phyloP scores from a whole-genome alignment of 2,329 filamentous ascomycete species.

The Triangularia setosa region DNA sequence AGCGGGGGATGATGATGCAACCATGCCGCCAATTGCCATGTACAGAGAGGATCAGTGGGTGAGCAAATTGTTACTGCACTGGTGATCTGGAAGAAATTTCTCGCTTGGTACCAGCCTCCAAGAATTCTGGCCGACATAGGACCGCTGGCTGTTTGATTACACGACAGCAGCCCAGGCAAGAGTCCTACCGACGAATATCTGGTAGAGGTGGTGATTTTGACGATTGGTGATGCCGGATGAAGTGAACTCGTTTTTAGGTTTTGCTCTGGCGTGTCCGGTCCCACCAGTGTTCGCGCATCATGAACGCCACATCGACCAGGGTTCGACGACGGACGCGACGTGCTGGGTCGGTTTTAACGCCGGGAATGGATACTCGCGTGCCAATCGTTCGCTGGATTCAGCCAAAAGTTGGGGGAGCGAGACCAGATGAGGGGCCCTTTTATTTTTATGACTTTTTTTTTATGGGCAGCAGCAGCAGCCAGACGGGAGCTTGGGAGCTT shows the following conservation, averaged over 20 bases:
- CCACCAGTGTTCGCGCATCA: conserved; percentile 18
- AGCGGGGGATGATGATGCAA: conserved; percentile 23
- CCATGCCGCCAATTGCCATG: conserved; percentile 14
- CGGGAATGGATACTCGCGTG: conserved; percentile 15
- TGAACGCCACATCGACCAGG: conserved; percentile 22
- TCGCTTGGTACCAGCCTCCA: background rate
- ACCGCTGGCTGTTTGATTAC: conserved; percentile 6
- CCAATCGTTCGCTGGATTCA: conserved; percentile 17
- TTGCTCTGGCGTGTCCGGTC: conserved; percentile 9
- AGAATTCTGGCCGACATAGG: conserved; percentile 18
- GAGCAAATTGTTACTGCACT: background rate
- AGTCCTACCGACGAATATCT: background rate
- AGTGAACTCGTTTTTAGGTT: conserved; percentile 9
- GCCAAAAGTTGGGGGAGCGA: conserved; percentile 13
- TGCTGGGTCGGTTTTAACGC: conserved; percentile 22
- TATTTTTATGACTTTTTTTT: too few species aligned
- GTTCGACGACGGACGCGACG: conserved; percentile 15
- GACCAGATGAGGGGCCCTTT: background rate
- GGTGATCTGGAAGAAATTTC: background rate
- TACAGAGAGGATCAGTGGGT: background rate
- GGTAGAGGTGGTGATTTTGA: background rate
- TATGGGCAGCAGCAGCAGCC: too few species aligned
- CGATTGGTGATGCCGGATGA: background rate
- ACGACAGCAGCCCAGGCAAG: background rate
- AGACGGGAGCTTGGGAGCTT: background rate